Evolutionary conservation across 805 yeast genomes (phyloP).

Genomic region (Starmerella kuoi): DNA sequence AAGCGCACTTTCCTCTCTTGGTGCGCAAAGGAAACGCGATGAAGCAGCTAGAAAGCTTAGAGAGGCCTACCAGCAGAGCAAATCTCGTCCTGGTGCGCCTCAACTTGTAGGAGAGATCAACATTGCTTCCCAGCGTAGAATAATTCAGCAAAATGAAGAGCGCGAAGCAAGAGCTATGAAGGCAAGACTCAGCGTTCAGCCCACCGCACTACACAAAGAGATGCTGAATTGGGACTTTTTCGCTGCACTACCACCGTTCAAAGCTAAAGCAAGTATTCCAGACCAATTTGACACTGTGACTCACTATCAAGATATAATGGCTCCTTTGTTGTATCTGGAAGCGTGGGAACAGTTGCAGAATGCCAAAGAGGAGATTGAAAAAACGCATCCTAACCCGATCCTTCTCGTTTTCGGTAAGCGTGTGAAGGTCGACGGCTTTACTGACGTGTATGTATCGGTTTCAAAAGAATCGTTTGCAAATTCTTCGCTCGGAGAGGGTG

Average conservation of each 20-base stretch:
- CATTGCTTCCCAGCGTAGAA: background rate
- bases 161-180: constrained; percentile 59
- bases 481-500: constrained; percentile 56
- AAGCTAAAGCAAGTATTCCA: constrained; percentile 37
- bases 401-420: constrained; percentile 63
- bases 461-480: constrained; percentile 41
- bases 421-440: constrained; percentile 71
- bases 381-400: constrained; percentile 43
- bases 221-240: constrained; percentile 70
- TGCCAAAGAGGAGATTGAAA: constrained; percentile 42
- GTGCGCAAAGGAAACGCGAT: constrained; percentile 16
- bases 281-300: constrained; percentile 43
- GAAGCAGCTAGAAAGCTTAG: constrained; percentile 12
- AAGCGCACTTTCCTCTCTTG: constrained; percentile 21
- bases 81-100: constrained; percentile 3
- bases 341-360: constrained; percentile 86
- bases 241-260: constrained; percentile 39
- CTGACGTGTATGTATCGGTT: constrained; percentile 70
- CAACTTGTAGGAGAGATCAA: background rate
- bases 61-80: constrained; percentile 10
- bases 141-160: constrained; percentile 29
- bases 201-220: constrained; percentile 58
- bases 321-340: constrained; percentile 74
- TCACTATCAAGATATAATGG: constrained; percentile 60
- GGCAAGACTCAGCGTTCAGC: constrained; percentile 60